These are phyloP conservation scores for Boletus subcaerulescens DNA, from an alignment of 768 basidiomycete species.

Conservation along the genomic window DNA sequence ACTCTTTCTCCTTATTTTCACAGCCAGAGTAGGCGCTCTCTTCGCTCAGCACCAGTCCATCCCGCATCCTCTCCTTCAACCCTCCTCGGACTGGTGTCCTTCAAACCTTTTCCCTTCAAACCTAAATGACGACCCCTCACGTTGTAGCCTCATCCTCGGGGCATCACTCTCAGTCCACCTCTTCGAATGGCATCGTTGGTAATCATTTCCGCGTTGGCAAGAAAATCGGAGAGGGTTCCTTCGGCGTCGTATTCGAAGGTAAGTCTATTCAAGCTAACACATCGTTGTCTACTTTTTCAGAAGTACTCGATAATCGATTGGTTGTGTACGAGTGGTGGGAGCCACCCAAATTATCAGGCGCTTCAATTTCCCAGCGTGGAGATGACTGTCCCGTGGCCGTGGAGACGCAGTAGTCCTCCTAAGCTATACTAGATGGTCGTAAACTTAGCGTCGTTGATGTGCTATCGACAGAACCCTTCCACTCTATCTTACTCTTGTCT, in stretches of 20 bases:
- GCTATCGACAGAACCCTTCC: slow-evolving; percentile 1
- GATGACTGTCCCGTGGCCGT: slow-evolving; percentile 4
- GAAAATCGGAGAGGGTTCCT: slow-evolving; percentile 99
- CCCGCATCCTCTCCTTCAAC: slow-evolving; percentile 22
- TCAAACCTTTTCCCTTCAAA: slow-evolving; percentile 1
- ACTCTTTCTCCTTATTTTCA: slow-evolving; percentile 29
- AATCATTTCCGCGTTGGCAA: slow-evolving; percentile 88
- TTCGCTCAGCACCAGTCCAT: slow-evolving; percentile 21
- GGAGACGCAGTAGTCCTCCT: slow-evolving; percentile 4
- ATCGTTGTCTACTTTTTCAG: neutral
- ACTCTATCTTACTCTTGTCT: neutral
- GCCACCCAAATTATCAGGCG: slow-evolving; percentile 8
- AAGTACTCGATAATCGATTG: slow-evolving; percentile 1
- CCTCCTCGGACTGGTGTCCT: slow-evolving; percentile 29
- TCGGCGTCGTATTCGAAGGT: slow-evolving; percentile 98
- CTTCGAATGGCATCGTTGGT: slow-evolving; percentile 72
- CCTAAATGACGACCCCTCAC: slow-evolving; percentile 74
- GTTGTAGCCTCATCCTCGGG: slow-evolving; percentile 76
- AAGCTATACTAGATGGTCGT: slow-evolving; percentile 5
- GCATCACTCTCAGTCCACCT: slow-evolving; percentile 61
- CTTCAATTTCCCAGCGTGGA: slow-evolving; percentile 5
- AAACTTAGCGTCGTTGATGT: slow-evolving; percentile 5
- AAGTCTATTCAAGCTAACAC: slow-evolving; percentile 20
- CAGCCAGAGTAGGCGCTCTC: slow-evolving; percentile 21
- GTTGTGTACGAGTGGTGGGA: slow-evolving; percentile 1